Evolutionary conservation across 2,329 filamentous ascomycete genomes (phyloP), one percentile per base, ranked within the genome.

Genomic region (Colletotrichum orbiculare): DNA sequence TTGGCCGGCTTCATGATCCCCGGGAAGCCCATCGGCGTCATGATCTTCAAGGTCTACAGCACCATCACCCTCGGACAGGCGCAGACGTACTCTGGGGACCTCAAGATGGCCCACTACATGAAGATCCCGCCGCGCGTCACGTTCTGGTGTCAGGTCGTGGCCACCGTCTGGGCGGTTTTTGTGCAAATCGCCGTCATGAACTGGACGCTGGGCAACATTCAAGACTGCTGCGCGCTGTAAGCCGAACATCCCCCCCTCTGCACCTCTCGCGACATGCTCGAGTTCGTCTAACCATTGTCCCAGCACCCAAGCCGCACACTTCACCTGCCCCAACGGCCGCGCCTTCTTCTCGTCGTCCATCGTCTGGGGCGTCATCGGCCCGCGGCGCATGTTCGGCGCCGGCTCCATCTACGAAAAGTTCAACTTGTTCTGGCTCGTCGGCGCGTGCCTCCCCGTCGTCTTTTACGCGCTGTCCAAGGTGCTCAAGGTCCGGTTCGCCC

Each of bases 61-160:
- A 65, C 62, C 1, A 65, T 65, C 1, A 65, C 62, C 5, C 58
- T 65, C 0, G 62, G 62, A 3, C 62, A 65, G 77, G 78, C 77
- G n/a, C 62, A 65, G 9, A 65, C 62, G 37, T 65, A 65, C 33
- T 39, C 88, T 0, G 85, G 89, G 34, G 80, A 82, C 63, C 70
- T 82, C 35, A 83, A 83, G 64, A 72, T 83, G 33, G 81, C 77
- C 0, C 77, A 78, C 52, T 79, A 79, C 60, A 78, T 87, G 82
- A 85, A 89, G 57, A 80, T 89, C 0, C 85, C 87, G 0, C 87
- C 87, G 1, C 81, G 83, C 5, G 78, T 82, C 0, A 82, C 88
- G 8, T 89, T 89, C 75, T 86, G 88, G 72, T 85, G 84, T 3
- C 87, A 89, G 68, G 78, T 89, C 3, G 86, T 88, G 37, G 87